phyloP scores from a whole-genome alignment of 441 rosid species.

The Lepidium campestre region DNA sequence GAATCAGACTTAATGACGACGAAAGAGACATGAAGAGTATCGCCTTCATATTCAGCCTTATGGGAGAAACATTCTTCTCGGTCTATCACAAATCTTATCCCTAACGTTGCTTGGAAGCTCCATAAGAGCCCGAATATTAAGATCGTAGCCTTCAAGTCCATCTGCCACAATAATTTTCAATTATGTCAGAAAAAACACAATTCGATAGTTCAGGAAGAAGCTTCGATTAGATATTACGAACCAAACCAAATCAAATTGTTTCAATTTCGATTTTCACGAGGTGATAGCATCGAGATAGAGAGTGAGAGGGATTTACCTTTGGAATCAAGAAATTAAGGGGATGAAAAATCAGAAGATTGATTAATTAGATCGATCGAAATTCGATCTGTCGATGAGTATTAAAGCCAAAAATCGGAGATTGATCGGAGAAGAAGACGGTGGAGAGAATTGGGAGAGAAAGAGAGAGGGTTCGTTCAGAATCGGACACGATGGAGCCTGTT shows the following conservation, averaged over 20 bases:
- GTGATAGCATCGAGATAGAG: background rate
- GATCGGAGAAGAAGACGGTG: slow-evolving; percentile 24
- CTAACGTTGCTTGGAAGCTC: slow-evolving; percentile 34
- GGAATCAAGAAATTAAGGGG: background rate
- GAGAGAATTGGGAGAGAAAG: background rate
- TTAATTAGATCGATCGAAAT: background rate
- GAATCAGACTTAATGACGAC: slow-evolving; percentile 64
- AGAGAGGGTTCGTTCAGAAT: slow-evolving; percentile 11
- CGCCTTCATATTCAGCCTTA: slow-evolving; percentile 57
- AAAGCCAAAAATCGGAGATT: background rate
- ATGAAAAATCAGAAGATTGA: background rate
- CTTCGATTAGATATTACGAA: background rate
- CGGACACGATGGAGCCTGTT: slow-evolving; percentile 26
- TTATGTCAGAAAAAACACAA: background rate
- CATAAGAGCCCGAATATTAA: slow-evolving; percentile 27
- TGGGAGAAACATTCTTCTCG: slow-evolving; percentile 74
- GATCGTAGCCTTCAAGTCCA: slow-evolving; percentile 29
- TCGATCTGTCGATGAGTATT: slow-evolving; percentile 9
- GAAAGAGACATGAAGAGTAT: slow-evolving; percentile 61
- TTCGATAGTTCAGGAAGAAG: background rate
- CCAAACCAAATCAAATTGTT: background rate
- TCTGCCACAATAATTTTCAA: slow-evolving; percentile 1
- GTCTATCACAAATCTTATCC: slow-evolving; percentile 67
- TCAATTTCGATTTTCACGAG: slow-evolving; percentile 13
- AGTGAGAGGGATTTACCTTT: slow-evolving; percentile 12